Percentiles rank a stretch among this genome's conserved stretches.
phyloP scores from a whole-genome alignment of 2,329 filamentous ascomycete species.

The Bretziella fagacearum region DNA sequence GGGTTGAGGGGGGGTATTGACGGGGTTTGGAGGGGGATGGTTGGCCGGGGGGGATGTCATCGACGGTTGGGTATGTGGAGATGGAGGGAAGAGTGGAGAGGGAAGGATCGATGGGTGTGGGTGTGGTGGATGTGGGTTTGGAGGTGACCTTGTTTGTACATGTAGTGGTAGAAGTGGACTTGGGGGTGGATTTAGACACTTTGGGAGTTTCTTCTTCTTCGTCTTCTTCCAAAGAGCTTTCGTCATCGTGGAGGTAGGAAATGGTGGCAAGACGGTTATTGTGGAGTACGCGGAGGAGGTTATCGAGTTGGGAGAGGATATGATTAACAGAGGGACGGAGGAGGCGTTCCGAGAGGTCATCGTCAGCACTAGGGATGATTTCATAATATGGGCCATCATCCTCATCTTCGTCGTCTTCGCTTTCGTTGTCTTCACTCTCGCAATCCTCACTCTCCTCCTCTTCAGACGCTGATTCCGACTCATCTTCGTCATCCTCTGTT shows the following conservation, averaged over 20 bases:
- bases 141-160: not conserved
- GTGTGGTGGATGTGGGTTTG: not conserved
- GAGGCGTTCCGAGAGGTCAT: conserved; percentile 46
- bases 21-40: not conserved
- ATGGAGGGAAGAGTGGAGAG: conserved; percentile 2
- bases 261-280: conserved; percentile 35
- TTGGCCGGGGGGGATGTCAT: not conserved
- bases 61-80: not conserved
- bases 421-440: not conserved
- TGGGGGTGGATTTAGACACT: not conserved
- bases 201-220: conserved; percentile 2
- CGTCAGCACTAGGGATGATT: conserved; percentile 50
- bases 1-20: not conserved
- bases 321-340: conserved; percentile 54
- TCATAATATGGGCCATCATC: conserved; percentile 8
- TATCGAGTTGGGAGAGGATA: conserved; percentile 52
- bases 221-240: too few relatives aligned
- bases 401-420: not conserved
- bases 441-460: not conserved
- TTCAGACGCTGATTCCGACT: not conserved
- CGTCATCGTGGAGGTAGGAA: not conserved
- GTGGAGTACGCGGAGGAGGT: conserved; percentile 53
- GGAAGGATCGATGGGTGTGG: not conserved
- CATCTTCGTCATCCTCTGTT: not conserved
- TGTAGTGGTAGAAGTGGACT: not conserved